These are phyloP conservation scores for Pythium folliculosum DNA, from an alignment of 352 stramenopile genomes.

Conservation along the genomic window DNA sequence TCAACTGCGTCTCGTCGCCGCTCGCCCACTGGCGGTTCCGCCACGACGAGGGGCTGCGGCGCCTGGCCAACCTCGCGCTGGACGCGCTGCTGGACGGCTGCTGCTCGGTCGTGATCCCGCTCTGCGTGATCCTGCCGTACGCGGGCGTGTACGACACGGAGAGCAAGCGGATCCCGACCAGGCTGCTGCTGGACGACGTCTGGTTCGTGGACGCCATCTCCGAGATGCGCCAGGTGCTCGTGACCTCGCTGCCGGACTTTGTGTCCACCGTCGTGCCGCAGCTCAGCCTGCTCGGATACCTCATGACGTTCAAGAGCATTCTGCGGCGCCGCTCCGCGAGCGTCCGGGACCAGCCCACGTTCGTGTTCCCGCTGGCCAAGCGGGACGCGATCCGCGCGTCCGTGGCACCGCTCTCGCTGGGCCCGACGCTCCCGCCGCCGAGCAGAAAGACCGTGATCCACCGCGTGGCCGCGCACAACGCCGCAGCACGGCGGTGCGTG, in stretches of 20 bases:
- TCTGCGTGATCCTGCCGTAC: slow-evolving; percentile 29
- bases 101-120: slow-evolving; percentile 29
- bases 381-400: not conserved
- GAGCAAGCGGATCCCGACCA: not conserved
- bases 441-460: not conserved
- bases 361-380: not conserved
- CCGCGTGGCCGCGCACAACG: not conserved
- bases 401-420: not conserved
- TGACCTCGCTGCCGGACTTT: slow-evolving; percentile 21
- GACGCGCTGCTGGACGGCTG: slow-evolving; percentile 27
- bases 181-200: slow-evolving; percentile 20
- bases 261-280: slow-evolving; percentile 22
- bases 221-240: slow-evolving; percentile 21
- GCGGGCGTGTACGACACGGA: slow-evolving; percentile 5
- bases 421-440: no score
- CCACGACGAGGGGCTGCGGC: not conserved
- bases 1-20: slow-evolving; percentile 21
- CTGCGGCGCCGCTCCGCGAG: not conserved
- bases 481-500: not conserved
- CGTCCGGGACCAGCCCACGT: not conserved
- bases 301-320: slow-evolving; percentile 20
- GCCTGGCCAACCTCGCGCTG: slow-evolving; percentile 10
- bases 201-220: slow-evolving; percentile 20
- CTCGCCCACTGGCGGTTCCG: slow-evolving; percentile 11
- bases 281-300: slow-evolving; percentile 6